Conservation (phyloP, 805 yeast genomes). For the Teunomyces gatunensis region DNA sequence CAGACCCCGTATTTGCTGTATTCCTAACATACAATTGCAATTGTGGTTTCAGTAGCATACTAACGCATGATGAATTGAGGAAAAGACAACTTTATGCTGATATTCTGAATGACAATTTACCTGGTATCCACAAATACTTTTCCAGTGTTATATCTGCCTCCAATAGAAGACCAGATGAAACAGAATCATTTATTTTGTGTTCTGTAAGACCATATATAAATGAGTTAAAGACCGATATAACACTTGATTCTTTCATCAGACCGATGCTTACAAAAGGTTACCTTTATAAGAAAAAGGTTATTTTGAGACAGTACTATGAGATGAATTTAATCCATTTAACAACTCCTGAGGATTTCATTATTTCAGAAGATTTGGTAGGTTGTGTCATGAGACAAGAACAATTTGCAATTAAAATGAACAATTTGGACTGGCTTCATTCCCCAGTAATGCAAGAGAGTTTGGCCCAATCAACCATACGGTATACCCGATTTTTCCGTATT, state of each 20-base stretch:
- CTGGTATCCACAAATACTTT: conserved; percentile 9
- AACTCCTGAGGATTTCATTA: conserved; percentile 5
- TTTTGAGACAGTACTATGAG: conserved; percentile 9
- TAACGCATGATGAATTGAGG: conserved; percentile 21
- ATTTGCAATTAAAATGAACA: conserved; percentile 20
- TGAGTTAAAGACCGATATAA: conserved; percentile 5
- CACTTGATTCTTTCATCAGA: neutral
- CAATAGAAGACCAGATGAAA: neutral
- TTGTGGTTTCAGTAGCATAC: conserved; percentile 10
- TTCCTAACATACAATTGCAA: conserved; percentile 6
- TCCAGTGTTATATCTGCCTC: conserved; percentile 9
- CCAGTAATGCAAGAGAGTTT: conserved; percentile 12
- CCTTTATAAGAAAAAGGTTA: neutral
- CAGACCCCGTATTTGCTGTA: conserved; percentile 10
- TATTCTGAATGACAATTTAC: conserved; percentile 3
- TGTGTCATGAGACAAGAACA: conserved; percentile 21
- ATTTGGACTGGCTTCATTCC: conserved; percentile 17
- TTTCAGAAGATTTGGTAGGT: conserved; percentile 24
- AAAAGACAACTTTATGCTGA: conserved; percentile 18
- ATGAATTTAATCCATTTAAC: conserved; percentile 13
- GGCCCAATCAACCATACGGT: conserved; percentile 17
- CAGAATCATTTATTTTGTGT: neutral
- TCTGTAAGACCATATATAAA: conserved; percentile 5
- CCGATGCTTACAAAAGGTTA: neutral
- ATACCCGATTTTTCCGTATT: conserved; percentile 15